Evolutionary conservation across 1,139 yeast genomes (phyloP).

Genomic region (Hemisphaericaspora lyxosophila): DNA sequence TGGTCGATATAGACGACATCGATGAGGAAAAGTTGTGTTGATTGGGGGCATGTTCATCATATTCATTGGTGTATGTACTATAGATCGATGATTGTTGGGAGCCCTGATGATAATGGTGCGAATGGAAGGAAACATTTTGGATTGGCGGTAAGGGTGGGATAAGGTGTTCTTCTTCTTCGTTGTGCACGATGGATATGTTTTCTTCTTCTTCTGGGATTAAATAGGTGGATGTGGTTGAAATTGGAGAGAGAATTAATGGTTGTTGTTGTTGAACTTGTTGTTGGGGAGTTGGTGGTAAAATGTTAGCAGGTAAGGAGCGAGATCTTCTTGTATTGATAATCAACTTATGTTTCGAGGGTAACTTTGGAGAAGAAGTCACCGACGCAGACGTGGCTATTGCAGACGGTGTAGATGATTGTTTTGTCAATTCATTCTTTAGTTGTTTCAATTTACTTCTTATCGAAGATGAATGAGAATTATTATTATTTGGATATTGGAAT

Average conservation of each 20-base stretch:
- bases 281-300: not conserved
- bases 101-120: not conserved
- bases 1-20: constrained; percentile 2
- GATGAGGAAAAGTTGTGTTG: constrained; percentile 3
- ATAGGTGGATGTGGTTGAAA: constrained; percentile 2
- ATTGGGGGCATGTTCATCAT: not conserved
- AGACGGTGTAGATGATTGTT: not conserved
- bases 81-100: constrained; percentile 5
- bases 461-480: not conserved
- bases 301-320: not conserved
- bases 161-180: constrained; percentile 5
- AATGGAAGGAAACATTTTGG: constrained; percentile 2
- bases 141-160: constrained; percentile 10
- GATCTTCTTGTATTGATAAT: constrained; percentile 1
- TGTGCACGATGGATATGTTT: not conserved
- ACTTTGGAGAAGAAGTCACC: not conserved
- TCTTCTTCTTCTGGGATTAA: constrained; percentile 1
- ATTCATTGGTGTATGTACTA: constrained; percentile 1
- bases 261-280: not conserved
- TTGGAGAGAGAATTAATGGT: constrained; percentile 2
- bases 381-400: not conserved
- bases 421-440: constrained; percentile 1
- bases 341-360: not conserved
- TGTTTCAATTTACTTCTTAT: constrained; percentile 2
- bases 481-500: constrained; percentile 4